Conservation (phyloP, 306 rosid species). For the Canavalia gladiata region DNA sequence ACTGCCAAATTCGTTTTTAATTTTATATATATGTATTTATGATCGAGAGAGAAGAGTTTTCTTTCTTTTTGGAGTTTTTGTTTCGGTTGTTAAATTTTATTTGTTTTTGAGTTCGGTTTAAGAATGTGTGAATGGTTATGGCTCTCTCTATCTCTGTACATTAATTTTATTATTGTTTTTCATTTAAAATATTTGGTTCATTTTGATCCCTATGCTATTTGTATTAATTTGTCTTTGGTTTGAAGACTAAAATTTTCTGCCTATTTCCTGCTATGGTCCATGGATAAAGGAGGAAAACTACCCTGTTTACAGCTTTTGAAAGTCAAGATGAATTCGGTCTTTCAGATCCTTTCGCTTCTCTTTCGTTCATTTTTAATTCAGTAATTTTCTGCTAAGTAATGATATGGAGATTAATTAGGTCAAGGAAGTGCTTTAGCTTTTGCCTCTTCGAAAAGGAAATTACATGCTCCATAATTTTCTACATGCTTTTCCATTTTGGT, state of each 20-base stretch:
- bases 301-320: not conserved
- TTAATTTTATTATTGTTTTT: not conserved
- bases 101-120: constrained; percentile 26
- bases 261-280: not conserved
- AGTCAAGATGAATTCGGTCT: constrained; percentile 1
- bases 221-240: not conserved
- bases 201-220: not conserved
- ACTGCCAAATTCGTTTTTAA: not conserved
- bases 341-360: not conserved
- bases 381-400: not conserved
- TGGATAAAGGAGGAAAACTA: not conserved
- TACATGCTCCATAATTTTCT: not conserved
- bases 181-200: constrained; percentile 15
- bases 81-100: not conserved
- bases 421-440: constrained; percentile 21
- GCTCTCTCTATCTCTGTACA: constrained; percentile 40
- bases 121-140: constrained; percentile 10
- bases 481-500: not conserved
- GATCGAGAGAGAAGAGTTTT: not conserved
- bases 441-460: not conserved
- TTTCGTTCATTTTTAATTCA: not conserved
- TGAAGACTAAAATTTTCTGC: not conserved
- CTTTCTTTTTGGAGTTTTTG: not conserved
- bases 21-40: constrained; percentile 24
- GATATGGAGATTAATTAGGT: not conserved